Evolutionary conservation across 2,329 filamentous ascomycete species (phyloP).

Genomic region (Clathrospora elynae): DNA sequence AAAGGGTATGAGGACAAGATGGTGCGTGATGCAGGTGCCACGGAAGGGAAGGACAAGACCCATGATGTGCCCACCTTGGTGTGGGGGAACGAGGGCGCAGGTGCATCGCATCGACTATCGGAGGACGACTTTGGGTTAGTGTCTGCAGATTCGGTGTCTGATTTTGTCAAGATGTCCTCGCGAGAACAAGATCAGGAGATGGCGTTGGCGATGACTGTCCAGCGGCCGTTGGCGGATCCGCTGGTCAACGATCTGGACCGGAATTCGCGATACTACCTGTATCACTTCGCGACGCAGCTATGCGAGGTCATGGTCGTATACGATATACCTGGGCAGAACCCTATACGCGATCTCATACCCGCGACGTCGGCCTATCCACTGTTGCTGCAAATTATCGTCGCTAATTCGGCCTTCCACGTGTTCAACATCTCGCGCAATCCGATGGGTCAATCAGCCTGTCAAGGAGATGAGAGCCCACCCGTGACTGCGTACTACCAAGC

Average conservation of each 20-base stretch:
- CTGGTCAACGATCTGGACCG: constrained; percentile 60
- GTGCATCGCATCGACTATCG: constrained; percentile 1
- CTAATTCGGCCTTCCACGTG: constrained; percentile 57
- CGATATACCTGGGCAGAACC: constrained; percentile 53
- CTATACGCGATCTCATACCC: constrained; percentile 56
- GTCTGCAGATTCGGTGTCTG: not conserved
- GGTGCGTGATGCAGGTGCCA: constrained; percentile 4
- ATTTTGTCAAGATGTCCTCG: constrained; percentile 2
- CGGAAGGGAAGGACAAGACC: constrained; percentile 35
- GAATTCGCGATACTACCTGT: constrained; percentile 54
- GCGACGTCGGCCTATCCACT: constrained; percentile 53
- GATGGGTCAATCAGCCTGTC: constrained; percentile 41
- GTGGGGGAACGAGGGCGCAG: constrained; percentile 20
- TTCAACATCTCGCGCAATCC: constrained; percentile 47
- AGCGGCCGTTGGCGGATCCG: constrained; percentile 58
- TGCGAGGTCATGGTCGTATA: constrained; percentile 61
- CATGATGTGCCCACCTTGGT: constrained; percentile 24
- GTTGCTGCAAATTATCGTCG: constrained; percentile 54
- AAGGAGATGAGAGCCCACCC: constrained; percentile 41
- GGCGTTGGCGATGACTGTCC: constrained; percentile 39
- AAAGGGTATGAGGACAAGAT: constrained; percentile 53
- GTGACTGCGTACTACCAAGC: constrained; percentile 43
- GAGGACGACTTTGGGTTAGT: not conserved
- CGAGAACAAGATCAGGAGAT: constrained; percentile 14
- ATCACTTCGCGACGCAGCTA: constrained; percentile 56